A percentile compares a stretch with the other conserved stretches of the same genome.
Conservation (phyloP, 1,284 basidiomycete genomes). For the Mycosarcoma mackinlayi region DNA sequence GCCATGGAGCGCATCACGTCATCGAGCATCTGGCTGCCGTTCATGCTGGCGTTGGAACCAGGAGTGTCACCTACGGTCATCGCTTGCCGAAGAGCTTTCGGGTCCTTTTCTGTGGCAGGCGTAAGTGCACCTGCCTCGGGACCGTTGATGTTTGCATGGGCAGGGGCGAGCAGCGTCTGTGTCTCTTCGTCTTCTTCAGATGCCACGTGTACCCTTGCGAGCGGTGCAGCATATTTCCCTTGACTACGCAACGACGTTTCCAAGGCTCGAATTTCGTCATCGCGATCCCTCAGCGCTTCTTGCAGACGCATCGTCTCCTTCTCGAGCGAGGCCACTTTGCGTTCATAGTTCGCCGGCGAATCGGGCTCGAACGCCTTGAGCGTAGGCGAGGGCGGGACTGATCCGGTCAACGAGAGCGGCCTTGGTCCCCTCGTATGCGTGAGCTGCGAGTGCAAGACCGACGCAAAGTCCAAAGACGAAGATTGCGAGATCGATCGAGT, state of each 20-base stretch:
- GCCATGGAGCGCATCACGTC: constrained; percentile 78
- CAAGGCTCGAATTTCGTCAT: constrained; percentile 55
- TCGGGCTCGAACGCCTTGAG: constrained; percentile 47
- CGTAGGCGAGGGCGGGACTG: constrained; percentile 55
- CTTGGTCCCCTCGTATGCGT: constrained; percentile 41
- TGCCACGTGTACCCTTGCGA: constrained; percentile 2
- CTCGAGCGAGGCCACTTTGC: constrained; percentile 58
- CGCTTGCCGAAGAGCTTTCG: constrained; percentile 33
- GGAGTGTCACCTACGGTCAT: constrained; percentile 17
- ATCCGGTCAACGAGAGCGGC: constrained; percentile 54
- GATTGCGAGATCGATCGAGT: constrained; percentile 62
- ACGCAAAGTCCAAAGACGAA: constrained; percentile 53
- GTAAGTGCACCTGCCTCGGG: constrained; percentile 21
- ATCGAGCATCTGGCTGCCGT: constrained; percentile 38
- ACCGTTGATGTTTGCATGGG: neutral
- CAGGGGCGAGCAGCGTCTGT: constrained; percentile 4
- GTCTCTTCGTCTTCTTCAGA: constrained; percentile 1
- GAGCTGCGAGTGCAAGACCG: constrained; percentile 38
- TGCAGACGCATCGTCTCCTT: constrained; percentile 59
- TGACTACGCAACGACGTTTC: constrained; percentile 34
- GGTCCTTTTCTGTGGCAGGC: constrained; percentile 42
- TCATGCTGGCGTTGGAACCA: constrained; percentile 10
- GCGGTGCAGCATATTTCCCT: constrained; percentile 5
- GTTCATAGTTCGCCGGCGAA: constrained; percentile 57
- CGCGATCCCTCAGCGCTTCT: constrained; percentile 58